Evolutionary conservation across 169 alveolate genomes (phyloP).

Genomic region (Eimeria sp.): DNA sequence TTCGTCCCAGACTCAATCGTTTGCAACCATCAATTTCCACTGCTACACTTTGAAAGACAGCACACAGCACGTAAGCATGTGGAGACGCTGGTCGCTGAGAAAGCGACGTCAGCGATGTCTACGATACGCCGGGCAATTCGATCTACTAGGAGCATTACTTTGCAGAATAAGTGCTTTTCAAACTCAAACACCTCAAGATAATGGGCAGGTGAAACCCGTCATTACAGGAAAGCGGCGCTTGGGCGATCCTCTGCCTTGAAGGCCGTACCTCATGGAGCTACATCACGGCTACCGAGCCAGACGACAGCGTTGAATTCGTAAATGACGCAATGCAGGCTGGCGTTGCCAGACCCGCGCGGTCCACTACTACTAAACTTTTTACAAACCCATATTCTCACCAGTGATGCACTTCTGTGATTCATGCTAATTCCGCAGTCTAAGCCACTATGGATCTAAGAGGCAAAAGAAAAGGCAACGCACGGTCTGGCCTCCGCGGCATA

Average conservation of each 20-base stretch:
- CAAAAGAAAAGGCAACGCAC: not conserved
- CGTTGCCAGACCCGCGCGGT: not conserved
- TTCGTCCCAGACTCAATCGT: not conserved
- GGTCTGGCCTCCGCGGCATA: not conserved
- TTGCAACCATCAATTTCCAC: not conserved
- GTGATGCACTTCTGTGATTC: not conserved
- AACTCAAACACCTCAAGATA: not conserved
- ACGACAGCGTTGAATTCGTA: not conserved
- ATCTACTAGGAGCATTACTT: not conserved
- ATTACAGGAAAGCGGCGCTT: not conserved
- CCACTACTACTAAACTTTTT: not conserved
- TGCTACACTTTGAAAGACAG: not conserved
- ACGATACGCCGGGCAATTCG: not conserved
- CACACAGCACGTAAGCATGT: not conserved
- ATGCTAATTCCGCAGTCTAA: not conserved
- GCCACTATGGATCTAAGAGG: not conserved
- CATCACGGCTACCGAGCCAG: not conserved
- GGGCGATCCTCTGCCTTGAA: not conserved
- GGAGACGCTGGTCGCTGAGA: not conserved
- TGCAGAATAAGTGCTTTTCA: not conserved
- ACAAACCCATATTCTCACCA: not conserved
- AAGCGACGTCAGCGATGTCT: not conserved
- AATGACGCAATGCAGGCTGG: not conserved
- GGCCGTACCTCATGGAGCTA: not conserved
- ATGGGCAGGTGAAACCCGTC: not conserved